A percentile compares a stretch with the other conserved stretches of the same genome.
These are phyloP conservation scores for Scenedesmus sp. DNA, from an alignment of 163 green algal genomes.

Conservation along the genomic window DNA sequence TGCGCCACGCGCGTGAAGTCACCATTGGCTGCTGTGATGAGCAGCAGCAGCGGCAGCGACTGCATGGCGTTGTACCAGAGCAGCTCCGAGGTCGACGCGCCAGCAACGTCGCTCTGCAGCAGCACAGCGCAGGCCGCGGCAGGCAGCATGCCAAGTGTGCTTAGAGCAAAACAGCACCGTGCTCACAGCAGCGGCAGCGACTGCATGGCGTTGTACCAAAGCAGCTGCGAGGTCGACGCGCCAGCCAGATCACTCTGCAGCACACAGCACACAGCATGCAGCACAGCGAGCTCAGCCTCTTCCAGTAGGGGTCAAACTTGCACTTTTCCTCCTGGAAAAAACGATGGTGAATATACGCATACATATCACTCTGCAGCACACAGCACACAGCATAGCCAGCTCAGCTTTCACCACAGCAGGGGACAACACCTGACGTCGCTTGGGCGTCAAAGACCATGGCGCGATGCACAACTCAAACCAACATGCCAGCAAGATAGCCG, in stretches of 20 bases:
- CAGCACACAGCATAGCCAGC: too few species aligned
- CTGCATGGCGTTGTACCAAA: constrained; percentile 78
- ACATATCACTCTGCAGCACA: neutral
- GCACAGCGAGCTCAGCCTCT: too few species aligned
- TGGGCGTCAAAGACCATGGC: too few species aligned
- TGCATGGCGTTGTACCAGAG: constrained; percentile 77
- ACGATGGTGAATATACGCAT: neutral
- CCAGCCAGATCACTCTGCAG: constrained; percentile 34
- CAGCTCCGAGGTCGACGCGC: constrained; percentile 67
- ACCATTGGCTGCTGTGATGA: constrained; percentile 27
- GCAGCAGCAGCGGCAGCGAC: constrained; percentile 64
- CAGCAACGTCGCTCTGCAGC: constrained; percentile 51
- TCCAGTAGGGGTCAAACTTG: too few species aligned
- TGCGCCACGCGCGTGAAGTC: neutral
- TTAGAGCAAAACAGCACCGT: neutral
- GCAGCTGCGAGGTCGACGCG: constrained; percentile 66
- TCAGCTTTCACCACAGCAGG: too few species aligned
- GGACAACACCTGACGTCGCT: too few species aligned
- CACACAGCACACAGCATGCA: neutral
- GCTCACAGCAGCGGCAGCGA: constrained; percentile 61
- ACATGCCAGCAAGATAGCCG: too few species aligned
- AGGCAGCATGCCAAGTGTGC: neutral
- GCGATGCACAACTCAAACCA: too few species aligned
- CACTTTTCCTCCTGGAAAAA: too few species aligned
- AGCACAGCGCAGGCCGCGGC: neutral